A percentile compares a stretch with the other conserved stretches of the same genome.
These are phyloP conservation scores for Zygosaccharomyces siamensis DNA, from an alignment of 805 yeast genomes.

Conservation along the genomic window DNA sequence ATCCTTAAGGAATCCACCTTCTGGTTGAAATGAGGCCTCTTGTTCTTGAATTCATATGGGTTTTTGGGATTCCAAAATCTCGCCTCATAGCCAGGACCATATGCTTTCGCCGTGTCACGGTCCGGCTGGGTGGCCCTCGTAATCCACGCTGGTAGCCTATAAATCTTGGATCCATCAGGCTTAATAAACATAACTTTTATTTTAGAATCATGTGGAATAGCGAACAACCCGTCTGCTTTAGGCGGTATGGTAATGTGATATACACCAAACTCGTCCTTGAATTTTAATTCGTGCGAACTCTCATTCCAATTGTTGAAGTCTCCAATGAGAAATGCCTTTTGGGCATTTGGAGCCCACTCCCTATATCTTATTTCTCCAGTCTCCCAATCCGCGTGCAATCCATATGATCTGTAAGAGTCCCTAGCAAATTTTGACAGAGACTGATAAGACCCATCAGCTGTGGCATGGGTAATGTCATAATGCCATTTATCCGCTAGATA, in stretches of 20 bases:
- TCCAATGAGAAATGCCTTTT: conserved; percentile 72
- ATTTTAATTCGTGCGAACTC: conserved; percentile 46
- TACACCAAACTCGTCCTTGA: conserved; percentile 62
- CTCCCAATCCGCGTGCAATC: conserved; percentile 57
- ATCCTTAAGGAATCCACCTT: conserved; percentile 55
- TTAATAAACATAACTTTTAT: conserved; percentile 65
- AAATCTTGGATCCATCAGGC: conserved; percentile 65
- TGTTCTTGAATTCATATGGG: conserved; percentile 55
- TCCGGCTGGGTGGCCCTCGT: conserved; percentile 74
- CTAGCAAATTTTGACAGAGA: conserved; percentile 64
- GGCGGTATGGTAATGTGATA: conserved; percentile 63
- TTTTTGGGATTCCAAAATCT: conserved; percentile 85
- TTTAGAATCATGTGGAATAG: conserved; percentile 77
- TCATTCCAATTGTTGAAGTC: conserved; percentile 87
- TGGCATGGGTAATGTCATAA: conserved; percentile 38
- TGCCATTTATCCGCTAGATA: conserved; percentile 62
- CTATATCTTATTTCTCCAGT: conserved; percentile 56
- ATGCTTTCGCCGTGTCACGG: conserved; percentile 42
- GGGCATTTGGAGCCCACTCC: conserved; percentile 92
- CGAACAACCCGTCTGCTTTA: conserved; percentile 37
- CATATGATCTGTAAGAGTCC: conserved; percentile 68
- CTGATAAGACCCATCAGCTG: conserved; percentile 48
- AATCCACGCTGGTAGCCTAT: conserved; percentile 87
- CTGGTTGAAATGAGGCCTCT: conserved; percentile 50
- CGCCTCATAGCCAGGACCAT: conserved; percentile 62